A percentile compares a stretch with the other conserved stretches of the same genome.
Conservation (phyloP, 2,329 filamentous ascomycete species). For the Fusarium luffae region DNA sequence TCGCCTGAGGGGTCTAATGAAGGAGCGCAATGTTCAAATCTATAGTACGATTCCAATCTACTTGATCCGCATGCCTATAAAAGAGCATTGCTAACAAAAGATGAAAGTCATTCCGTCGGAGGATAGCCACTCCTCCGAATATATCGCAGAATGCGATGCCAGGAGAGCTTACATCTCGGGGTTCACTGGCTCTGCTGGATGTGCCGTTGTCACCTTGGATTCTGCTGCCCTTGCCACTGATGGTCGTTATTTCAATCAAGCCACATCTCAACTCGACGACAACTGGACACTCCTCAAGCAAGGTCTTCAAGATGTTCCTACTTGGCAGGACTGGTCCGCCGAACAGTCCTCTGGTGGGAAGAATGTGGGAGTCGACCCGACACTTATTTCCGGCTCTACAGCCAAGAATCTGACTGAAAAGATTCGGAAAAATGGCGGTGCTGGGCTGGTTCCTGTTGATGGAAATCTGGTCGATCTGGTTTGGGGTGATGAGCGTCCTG, state of each 20-base stretch:
- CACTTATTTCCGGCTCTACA: conserved; percentile 76
- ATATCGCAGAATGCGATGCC: conserved; percentile 95
- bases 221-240: conserved; percentile 94
- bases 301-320: conserved; percentile 91
- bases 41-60: conserved; percentile 75
- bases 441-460: conserved; percentile 77
- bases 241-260: conserved; percentile 98
- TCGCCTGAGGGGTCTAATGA: conserved; percentile 86
- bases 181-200: conserved; percentile 95
- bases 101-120: conserved; percentile 89
- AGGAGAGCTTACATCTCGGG: conserved; percentile 92
- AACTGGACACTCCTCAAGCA: conserved; percentile 96
- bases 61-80: background rate
- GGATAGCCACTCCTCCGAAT: conserved; percentile 97
- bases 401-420: conserved; percentile 81
- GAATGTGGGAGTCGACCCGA: conserved; percentile 89
- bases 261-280: conserved; percentile 84
- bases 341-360: conserved; percentile 89
- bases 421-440: conserved; percentile 86
- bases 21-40: conserved; percentile 84
- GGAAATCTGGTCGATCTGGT: conserved; percentile 90
- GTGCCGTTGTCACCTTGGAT: conserved; percentile 85
- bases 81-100: conserved; percentile 18
- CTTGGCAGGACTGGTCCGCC: conserved; percentile 96
- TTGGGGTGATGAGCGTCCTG: conserved; percentile 82